phyloP scores from a whole-genome alignment of 2,329 filamentous ascomycete genomes.

The Knoxdaviesia capensis region DNA sequence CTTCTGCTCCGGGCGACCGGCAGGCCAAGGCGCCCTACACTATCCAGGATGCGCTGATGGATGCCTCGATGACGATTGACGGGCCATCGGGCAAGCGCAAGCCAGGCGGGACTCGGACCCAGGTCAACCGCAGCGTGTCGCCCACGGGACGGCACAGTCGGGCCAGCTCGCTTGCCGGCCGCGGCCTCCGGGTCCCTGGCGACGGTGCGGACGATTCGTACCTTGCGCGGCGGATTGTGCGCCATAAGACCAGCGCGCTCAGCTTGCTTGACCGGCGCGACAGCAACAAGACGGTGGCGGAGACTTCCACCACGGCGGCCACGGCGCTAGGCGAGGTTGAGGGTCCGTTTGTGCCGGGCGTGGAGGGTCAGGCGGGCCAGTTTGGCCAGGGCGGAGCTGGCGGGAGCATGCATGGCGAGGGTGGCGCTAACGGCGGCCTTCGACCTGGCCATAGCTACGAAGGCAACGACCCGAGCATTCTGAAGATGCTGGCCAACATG shows the following conservation, averaged over 20 bases:
- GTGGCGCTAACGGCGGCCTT: neutral
- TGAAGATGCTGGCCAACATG: slow-evolving; percentile 64
- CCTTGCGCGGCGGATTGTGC: no score
- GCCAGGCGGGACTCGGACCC: slow-evolving; percentile 10
- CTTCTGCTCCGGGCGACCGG: slow-evolving; percentile 11
- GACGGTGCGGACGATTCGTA: no score
- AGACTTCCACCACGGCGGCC: slow-evolving; percentile 36
- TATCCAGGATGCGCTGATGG: slow-evolving; percentile 75
- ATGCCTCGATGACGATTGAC: slow-evolving; percentile 78
- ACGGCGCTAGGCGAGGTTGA: slow-evolving; percentile 41
- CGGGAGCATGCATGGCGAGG: neutral
- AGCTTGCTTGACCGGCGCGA: slow-evolving; percentile 38
- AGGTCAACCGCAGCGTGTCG: no score
- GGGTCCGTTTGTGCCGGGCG: slow-evolving; percentile 23
- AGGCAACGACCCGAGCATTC: slow-evolving; percentile 52
- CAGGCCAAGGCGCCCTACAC: slow-evolving; percentile 39
- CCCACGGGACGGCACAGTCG: no score
- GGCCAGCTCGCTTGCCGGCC: no score
- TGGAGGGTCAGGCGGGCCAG: neutral
- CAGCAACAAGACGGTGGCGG: slow-evolving; percentile 34
- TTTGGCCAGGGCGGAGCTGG: no score
- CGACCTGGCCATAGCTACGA: slow-evolving; percentile 55
- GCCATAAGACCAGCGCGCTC: slow-evolving; percentile 36
- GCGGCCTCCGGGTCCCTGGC: no score
- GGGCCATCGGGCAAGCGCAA: slow-evolving; percentile 36